Evolutionary conservation across 495 filamentous ascomycete genomes (phyloP).

Genomic region (Aspergillus taichungensis): DNA sequence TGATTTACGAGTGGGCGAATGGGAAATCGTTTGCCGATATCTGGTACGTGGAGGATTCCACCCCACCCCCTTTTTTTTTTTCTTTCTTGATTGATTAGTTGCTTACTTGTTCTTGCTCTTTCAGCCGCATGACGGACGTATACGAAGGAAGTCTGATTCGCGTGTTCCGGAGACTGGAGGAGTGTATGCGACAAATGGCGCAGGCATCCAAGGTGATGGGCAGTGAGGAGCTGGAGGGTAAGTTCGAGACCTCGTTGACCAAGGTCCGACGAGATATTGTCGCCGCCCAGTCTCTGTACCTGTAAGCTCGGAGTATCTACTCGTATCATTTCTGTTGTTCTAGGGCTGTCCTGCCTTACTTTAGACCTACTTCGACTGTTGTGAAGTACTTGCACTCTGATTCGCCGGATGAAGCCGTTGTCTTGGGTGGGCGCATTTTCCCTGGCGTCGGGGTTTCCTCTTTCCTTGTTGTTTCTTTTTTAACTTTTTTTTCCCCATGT

Average conservation of each 20-base stretch:
- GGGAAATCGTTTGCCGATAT: slow-evolving; percentile 90
- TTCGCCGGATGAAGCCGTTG: too few relatives aligned
- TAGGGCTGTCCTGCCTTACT: not conserved
- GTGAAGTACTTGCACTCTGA: too few relatives aligned
- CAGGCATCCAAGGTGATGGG: slow-evolving; percentile 97
- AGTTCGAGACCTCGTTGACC: slow-evolving; percentile 72
- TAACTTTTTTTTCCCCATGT: too few relatives aligned
- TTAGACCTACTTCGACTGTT: too few relatives aligned
- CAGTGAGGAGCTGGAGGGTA: slow-evolving; percentile 80
- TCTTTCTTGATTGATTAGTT: too few relatives aligned
- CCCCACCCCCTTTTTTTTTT: not conserved
- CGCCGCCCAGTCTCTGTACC: slow-evolving; percentile 82
- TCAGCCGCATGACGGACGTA: slow-evolving; percentile 93
- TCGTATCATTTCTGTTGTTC: slow-evolving; percentile 6
- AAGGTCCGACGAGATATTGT: slow-evolving; percentile 91
- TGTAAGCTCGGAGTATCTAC: slow-evolving; percentile 38
- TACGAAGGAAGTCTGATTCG: slow-evolving; percentile 96
- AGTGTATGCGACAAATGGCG: slow-evolving; percentile 95
- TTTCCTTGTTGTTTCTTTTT: too few relatives aligned
- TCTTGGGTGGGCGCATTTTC: too few relatives aligned
- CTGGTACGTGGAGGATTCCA: slow-evolving; percentile 59
- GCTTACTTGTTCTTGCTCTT: slow-evolving; percentile 14
- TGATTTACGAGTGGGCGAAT: slow-evolving; percentile 88
- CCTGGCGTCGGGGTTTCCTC: too few relatives aligned
- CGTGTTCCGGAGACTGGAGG: slow-evolving; percentile 89